Percentiles rank a stretch among this genome's conserved stretches.
phyloP scores from a whole-genome alignment of 1,284 basidiomycete genomes.

The Sporisorium reilianum region DNA sequence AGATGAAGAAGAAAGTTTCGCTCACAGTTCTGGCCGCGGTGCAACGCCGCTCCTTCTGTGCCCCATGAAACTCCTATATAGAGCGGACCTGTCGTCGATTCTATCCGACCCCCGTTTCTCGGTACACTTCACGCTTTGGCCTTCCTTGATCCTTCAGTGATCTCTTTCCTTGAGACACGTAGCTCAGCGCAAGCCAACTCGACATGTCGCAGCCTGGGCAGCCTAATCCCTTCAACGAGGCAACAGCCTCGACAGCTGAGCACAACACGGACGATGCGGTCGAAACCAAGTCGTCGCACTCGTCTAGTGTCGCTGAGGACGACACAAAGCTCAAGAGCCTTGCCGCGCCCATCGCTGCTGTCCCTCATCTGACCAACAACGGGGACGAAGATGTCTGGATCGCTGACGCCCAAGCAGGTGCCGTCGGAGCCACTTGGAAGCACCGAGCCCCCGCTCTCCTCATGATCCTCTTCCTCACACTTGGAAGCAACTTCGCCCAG shows the following conservation, averaged over 20 bases:
- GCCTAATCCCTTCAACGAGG: neutral
- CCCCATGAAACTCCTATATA: neutral
- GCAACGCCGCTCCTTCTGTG: neutral
- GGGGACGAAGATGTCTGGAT: conserved; percentile 3
- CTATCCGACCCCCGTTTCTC: neutral
- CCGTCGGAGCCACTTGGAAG: conserved; percentile 37
- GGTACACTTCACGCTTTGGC: too few relatives aligned
- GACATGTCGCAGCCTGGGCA: neutral
- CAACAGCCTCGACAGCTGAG: neutral
- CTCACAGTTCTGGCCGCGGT: neutral
- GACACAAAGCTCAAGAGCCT: neutral
- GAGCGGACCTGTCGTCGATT: neutral
- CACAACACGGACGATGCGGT: neutral
- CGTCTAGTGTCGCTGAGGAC: conserved; percentile 10
- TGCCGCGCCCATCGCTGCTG: neutral
- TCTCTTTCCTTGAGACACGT: neutral
- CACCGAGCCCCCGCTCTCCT: conserved; percentile 33
- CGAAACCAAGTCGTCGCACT: conserved; percentile 5
- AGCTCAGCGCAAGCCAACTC: neutral
- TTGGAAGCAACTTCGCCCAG: conserved; percentile 52
- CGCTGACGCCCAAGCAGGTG: conserved; percentile 23
- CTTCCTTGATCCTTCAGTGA: too few relatives aligned
- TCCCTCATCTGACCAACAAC: conserved; percentile 11
- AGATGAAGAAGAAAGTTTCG: neutral
- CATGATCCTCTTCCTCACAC: conserved; percentile 35